Evolutionary conservation across 2,329 filamentous ascomycete genomes (phyloP), one percentile per base, ranked within the genome.

Genomic region (Pleoardoris graminearum): DNA sequence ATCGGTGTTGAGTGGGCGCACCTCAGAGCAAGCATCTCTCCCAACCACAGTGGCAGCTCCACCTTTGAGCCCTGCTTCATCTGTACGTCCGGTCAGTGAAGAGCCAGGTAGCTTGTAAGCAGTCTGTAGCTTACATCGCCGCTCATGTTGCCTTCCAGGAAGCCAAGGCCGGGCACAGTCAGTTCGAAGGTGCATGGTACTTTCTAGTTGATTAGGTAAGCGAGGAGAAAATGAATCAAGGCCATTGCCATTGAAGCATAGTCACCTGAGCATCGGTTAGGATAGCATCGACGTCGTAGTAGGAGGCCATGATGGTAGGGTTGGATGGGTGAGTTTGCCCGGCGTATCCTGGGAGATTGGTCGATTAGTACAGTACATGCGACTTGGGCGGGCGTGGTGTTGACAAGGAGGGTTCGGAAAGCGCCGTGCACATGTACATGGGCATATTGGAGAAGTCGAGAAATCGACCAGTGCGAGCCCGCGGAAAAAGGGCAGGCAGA

Each of bases 151-250:
- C 91, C 91, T 75, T 96, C 91, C 54, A 99, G 82, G 72, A 96
- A 91, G 61, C 92, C 92, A 39, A 97, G 84, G 51, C 89, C 86
- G 17, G 91, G 88, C 27, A 96, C 87, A 54, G 93, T 89, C 67
- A 97, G 84, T 69, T 96, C 89, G 76, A 97, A 97, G 46, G 89
- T 95, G 78, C 92, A 96, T 35, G 94, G 93, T 27, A 97, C 85
- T 89, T 97, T 97, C 86, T 96, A 63, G 16, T 27, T 35, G 14
- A 22, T 29, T 48, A 25, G 19, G 57, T 53, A 45, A 58, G 55
- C 35, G 37, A 22, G 4, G 10, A 19, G 38, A 12, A 50, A 22
- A 17, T 17, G 33, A 29, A 21, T 41, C 17, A 35, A 37, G 19
- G 37, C n/a, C n/a, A 29, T 7, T 3, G 12, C 23, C 23, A 17